Evolutionary conservation across 345 rosid genomes (phyloP).

Genomic region (Durio zibethinus): DNA sequence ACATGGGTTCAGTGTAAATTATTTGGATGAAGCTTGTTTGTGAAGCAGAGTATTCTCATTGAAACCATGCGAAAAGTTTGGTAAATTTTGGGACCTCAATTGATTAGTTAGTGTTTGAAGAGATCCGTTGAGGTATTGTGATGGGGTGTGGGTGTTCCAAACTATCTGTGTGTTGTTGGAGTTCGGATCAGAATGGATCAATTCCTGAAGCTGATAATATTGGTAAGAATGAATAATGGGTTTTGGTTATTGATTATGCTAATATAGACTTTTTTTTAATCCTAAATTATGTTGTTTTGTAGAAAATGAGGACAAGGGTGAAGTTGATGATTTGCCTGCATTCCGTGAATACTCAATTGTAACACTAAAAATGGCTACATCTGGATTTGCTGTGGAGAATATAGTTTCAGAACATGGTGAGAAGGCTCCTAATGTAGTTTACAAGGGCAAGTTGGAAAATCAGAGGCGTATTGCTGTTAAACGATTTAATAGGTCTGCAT

Average conservation of each 20-base stretch:
- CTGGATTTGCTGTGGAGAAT: slow-evolving; percentile 83
- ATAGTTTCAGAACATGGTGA: slow-evolving; percentile 96
- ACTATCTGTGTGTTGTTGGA: slow-evolving; percentile 57
- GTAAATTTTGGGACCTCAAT: not conserved
- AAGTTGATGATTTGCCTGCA: slow-evolving; percentile 45
- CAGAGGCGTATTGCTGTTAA: slow-evolving; percentile 83
- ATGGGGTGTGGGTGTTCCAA: slow-evolving; percentile 63
- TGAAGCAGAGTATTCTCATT: slow-evolving; percentile 6
- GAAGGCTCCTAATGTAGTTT: slow-evolving; percentile 94
- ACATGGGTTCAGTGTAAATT: not conserved
- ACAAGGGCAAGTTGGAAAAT: slow-evolving; percentile 83
- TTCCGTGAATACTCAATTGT: slow-evolving; percentile 78
- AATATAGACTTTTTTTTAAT: not conserved
- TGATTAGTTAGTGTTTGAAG: not conserved
- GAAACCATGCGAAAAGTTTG: slow-evolving; percentile 5
- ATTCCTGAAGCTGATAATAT: slow-evolving; percentile 52
- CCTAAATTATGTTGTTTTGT: slow-evolving; percentile 16
- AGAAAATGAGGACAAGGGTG: slow-evolving; percentile 53
- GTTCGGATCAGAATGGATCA: slow-evolving; percentile 55
- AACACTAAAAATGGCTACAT: slow-evolving; percentile 75
- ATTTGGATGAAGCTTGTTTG: slow-evolving; percentile 4
- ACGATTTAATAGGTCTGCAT: slow-evolving; percentile 77
- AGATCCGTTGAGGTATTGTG: not conserved
- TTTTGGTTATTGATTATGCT: slow-evolving; percentile 4
- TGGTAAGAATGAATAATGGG: slow-evolving; percentile 34